phyloP scores from a whole-genome alignment of 2,329 filamentous ascomycete species.

The Pseudopithomyces chartarum region DNA sequence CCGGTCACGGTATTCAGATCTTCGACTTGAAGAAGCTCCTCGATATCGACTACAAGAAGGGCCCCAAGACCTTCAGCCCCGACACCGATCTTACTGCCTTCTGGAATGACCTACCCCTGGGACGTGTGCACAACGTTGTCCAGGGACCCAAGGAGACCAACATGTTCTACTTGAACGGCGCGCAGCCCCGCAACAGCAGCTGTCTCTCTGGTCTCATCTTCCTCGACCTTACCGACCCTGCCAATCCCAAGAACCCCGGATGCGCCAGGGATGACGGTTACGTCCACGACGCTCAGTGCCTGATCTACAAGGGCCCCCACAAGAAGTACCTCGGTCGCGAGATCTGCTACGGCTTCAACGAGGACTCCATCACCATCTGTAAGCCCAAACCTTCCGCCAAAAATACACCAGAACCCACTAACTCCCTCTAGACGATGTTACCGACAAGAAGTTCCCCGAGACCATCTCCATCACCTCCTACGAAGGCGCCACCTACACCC shows the following conservation, averaged over 20 bases:
- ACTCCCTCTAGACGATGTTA: slow-evolving; percentile 50
- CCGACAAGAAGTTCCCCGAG: slow-evolving; percentile 60
- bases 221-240: slow-evolving; percentile 61
- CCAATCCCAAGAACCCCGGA: slow-evolving; percentile 58
- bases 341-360: slow-evolving; percentile 63
- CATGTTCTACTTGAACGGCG: slow-evolving; percentile 41
- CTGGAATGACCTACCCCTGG: slow-evolving; percentile 33
- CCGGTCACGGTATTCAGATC: slow-evolving; percentile 60
- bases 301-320: slow-evolving; percentile 60
- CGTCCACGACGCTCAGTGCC: slow-evolving; percentile 65
- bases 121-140: slow-evolving; percentile 47
- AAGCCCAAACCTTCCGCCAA: slow-evolving; percentile 42
- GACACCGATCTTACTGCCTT: slow-evolving; percentile 33
- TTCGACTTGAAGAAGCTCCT: slow-evolving; percentile 59
- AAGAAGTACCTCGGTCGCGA: slow-evolving; percentile 54
- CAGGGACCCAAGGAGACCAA: slow-evolving; percentile 37
- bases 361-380: slow-evolving; percentile 57
- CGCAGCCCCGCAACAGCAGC: slow-evolving; percentile 37
- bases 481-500: slow-evolving; percentile 60
- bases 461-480: slow-evolving; percentile 61
- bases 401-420: slow-evolving; percentile 19
- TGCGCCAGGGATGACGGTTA: slow-evolving; percentile 62
- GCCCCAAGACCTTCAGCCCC: slow-evolving; percentile 36
- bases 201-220: slow-evolving; percentile 62
- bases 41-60: slow-evolving; percentile 34